These are phyloP conservation scores for Tetradesmus lagerheimii DNA, from an alignment of 139 green algal species.

Conservation along the genomic window DNA sequence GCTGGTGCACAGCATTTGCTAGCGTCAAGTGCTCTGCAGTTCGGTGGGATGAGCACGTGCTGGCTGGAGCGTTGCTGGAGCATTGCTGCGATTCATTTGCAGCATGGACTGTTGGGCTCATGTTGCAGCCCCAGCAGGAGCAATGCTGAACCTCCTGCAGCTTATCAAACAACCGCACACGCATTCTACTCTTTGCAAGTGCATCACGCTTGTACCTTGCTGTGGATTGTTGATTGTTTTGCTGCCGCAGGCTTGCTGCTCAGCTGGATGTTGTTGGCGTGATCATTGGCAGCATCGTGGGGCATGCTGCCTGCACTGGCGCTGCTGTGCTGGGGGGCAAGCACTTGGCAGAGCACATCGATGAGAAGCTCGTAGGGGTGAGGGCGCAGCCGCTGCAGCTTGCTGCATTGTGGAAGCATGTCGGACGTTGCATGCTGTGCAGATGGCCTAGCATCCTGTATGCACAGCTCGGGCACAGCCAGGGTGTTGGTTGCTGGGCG, in stretches of 20 bases:
- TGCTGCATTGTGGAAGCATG: not conserved
- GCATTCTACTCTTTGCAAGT: too few relatives aligned
- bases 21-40: too few relatives aligned
- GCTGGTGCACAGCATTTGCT: not conserved
- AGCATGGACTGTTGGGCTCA: too few relatives aligned
- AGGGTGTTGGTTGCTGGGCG: too few relatives aligned
- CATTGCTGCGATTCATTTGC: too few relatives aligned
- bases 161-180: too few relatives aligned
- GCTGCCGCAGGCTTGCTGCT: conserved; percentile 81
- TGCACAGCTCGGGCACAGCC: not conserved
- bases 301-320: conserved; percentile 94
- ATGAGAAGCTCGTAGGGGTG: conserved; percentile 87
- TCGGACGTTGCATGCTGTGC: too few relatives aligned
- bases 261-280: conserved; percentile 93
- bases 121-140: too few relatives aligned
- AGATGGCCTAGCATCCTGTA: not conserved
- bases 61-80: too few relatives aligned
- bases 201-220: not conserved
- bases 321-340: conserved; percentile 94
- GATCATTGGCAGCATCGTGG: conserved; percentile 92
- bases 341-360: conserved; percentile 93
- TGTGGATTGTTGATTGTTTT: not conserved
- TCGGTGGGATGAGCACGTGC: too few relatives aligned
- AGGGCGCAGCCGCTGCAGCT: not conserved
- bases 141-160: too few relatives aligned